phyloP scores from a whole-genome alignment of 1,284 basidiomycete genomes.

The Bondarzewia mesenterica region DNA sequence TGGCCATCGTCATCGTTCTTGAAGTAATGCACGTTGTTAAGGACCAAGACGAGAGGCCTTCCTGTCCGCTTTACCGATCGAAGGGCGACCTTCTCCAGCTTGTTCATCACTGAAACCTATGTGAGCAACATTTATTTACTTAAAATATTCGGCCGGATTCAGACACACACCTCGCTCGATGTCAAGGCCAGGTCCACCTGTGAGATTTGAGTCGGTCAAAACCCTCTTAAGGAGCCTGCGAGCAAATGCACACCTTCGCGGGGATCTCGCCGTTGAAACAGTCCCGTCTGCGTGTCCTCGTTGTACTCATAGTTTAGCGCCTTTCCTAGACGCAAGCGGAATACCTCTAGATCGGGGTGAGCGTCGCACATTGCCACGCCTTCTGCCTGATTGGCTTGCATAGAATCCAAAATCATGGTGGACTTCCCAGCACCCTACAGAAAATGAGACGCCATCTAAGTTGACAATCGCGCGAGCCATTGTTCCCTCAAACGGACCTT shows the following conservation, averaged over 20 bases:
- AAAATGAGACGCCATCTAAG: background rate
- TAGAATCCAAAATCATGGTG: constrained; percentile 76
- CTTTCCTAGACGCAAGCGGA: constrained; percentile 76
- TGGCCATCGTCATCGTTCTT: constrained; percentile 74
- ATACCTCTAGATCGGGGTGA: constrained; percentile 65
- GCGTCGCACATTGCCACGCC: constrained; percentile 49
- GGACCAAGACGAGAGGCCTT: constrained; percentile 67
- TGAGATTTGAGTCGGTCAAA: background rate
- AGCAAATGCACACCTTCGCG: constrained; percentile 46
- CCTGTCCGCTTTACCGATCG: constrained; percentile 45
- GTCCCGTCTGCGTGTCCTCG: constrained; percentile 70
- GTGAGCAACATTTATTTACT: background rate
- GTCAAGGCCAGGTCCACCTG: constrained; percentile 72
- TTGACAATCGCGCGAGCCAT: background rate
- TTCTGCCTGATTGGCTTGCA: constrained; percentile 68
- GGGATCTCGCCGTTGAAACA: constrained; percentile 80
- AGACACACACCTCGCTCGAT: constrained; percentile 64
- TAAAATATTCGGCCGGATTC: background rate
- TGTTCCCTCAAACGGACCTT: constrained; percentile 38
- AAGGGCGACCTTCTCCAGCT: constrained; percentile 82
- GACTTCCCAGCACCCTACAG: constrained; percentile 57
- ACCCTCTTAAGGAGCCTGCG: background rate
- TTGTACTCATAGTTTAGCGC: constrained; percentile 73
- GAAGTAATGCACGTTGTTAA: constrained; percentile 77
- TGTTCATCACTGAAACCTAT: constrained; percentile 55